Percentiles rank a stretch among this genome's conserved stretches.
Evolutionary conservation across 2,329 filamentous ascomycete genomes (phyloP).

Genomic region (Acephala macrosclerotiorum): DNA sequence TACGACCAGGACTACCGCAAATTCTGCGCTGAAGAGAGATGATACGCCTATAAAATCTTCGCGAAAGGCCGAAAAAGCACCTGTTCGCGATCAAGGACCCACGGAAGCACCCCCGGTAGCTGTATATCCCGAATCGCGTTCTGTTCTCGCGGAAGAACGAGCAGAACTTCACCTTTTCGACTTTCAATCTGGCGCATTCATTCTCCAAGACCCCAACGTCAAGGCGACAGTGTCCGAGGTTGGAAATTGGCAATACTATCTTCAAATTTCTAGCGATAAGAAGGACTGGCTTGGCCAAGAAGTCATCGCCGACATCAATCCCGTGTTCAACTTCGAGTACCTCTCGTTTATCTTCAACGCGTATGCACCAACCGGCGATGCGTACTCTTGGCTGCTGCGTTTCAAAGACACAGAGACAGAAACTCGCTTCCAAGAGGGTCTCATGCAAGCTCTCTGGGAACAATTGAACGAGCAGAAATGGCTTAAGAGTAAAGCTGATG

Average conservation of each 20-base stretch:
- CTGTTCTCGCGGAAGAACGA: conserved; percentile 76
- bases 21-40: conserved; percentile 55
- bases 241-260: conserved; percentile 94
- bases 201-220: conserved; percentile 63
- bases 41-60: conserved; percentile 29
- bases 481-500: conserved; percentile 89
- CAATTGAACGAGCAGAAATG: conserved; percentile 94
- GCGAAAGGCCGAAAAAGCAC: conserved; percentile 39
- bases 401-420: conserved; percentile 85
- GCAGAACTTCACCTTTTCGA: conserved; percentile 95
- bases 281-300: conserved; percentile 88
- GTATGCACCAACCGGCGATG: conserved; percentile 85
- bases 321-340: conserved; percentile 98
- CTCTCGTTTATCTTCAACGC: conserved; percentile 99
- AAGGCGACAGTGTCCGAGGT: conserved; percentile 84
- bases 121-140: conserved; percentile 70
- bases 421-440: conserved; percentile 88
- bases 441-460: conserved; percentile 97
- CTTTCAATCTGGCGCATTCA: conserved; percentile 84
- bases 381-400: conserved; percentile 93
- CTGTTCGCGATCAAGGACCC: conserved; percentile 52
- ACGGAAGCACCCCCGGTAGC: conserved; percentile 67
- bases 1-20: conserved; percentile 47
- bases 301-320: conserved; percentile 90
- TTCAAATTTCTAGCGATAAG: conserved; percentile 80